Percentiles rank a stretch among this genome's conserved stretches.
phyloP scores from a whole-genome alignment of 306 rosid species.

The Carpinus fangiana region DNA sequence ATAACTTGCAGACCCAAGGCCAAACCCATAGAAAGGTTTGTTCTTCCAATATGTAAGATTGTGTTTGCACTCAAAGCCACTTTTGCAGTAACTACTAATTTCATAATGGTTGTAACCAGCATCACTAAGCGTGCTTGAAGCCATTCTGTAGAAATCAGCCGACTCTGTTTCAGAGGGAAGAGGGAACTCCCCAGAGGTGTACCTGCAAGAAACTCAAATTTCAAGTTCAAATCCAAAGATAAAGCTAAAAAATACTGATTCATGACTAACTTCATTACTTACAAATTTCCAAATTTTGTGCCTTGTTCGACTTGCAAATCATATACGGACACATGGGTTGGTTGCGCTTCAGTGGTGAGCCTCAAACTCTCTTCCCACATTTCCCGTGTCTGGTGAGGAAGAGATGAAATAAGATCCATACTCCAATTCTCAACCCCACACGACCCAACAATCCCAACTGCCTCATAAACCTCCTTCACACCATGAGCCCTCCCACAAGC shows the following conservation, averaged over 20 bases:
- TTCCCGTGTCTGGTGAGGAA: constrained; percentile 73
- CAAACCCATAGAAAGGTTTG: constrained; percentile 80
- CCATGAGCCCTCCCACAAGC: constrained; percentile 93
- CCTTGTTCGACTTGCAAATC: constrained; percentile 90
- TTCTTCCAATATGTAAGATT: constrained; percentile 87
- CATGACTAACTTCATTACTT: constrained; percentile 27
- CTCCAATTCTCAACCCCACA: constrained; percentile 92
- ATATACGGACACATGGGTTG: constrained; percentile 82
- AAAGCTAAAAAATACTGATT: constrained; percentile 1
- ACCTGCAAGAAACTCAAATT: constrained; percentile 50
- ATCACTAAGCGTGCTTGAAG: constrained; percentile 61
- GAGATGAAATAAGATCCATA: constrained; percentile 83
- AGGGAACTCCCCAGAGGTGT: constrained; percentile 82
- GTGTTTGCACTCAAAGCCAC: constrained; percentile 83
- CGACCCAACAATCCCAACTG: constrained; percentile 58
- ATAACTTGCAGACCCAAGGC: constrained; percentile 89
- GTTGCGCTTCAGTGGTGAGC: constrained; percentile 65
- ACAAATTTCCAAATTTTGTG: constrained; percentile 81
- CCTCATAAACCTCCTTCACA: constrained; percentile 71
- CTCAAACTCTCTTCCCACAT: constrained; percentile 90
- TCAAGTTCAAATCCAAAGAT: constrained; percentile 26
- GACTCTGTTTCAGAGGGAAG: constrained; percentile 84
- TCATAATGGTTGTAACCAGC: constrained; percentile 78
- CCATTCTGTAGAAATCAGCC: constrained; percentile 78
- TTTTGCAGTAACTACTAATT: constrained; percentile 89